Base-by-base conservation (phyloP, 1,284 basidiomycete species). In the Bondarzewia mesenterica region DNA sequence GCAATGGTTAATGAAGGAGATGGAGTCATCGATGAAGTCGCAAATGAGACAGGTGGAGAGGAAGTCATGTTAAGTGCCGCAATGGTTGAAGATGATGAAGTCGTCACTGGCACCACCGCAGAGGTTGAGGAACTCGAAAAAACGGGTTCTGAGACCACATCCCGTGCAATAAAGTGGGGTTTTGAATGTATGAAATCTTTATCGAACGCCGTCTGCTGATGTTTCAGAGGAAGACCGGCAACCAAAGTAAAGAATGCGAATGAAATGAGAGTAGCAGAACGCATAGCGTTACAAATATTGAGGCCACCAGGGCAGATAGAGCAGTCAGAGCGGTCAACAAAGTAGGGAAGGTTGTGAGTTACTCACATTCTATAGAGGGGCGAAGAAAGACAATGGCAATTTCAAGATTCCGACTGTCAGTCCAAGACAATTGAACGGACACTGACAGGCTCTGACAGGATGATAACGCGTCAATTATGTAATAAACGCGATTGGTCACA, bases 221-320 rank as follows among this genome's bases (percentile, higher is more conserved):
- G 25, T 10, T 22, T 42, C 14, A 52, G 10, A 22, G 50, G 50
- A n/a, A 49, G 39, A 32, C 39, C 50, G 21, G 36, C 16, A 16
- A 39, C 32, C 16, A 29, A n/a, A 18, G 20, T 7, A 45, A 47
- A 5, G 36, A 46, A 16, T 10, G 47, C 26, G 36, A 47, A 23
- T 7, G 16, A 44, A 49, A 49, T 14, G 29, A 52, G 35, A 46
- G 44, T n/a, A 36, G 20, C 21, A 20, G 39, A 27, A 32, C 50
- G 48, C 47, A 49, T 52, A 22, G 27, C 36, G 43, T 18, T n/a
- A 21, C n/a, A 36, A 18, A 38, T n/a, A n/a, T n/a, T n/a, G 15
- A 21, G 16, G 41, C n/a, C 29, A 25, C n/a, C 12, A 40, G 38
- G 38, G 21, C 27, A 43, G 5, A 18, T 4, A 40, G n/a, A 8